phyloP scores from a whole-genome alignment of 768 basidiomycete genomes.

The Trametes punicea region DNA sequence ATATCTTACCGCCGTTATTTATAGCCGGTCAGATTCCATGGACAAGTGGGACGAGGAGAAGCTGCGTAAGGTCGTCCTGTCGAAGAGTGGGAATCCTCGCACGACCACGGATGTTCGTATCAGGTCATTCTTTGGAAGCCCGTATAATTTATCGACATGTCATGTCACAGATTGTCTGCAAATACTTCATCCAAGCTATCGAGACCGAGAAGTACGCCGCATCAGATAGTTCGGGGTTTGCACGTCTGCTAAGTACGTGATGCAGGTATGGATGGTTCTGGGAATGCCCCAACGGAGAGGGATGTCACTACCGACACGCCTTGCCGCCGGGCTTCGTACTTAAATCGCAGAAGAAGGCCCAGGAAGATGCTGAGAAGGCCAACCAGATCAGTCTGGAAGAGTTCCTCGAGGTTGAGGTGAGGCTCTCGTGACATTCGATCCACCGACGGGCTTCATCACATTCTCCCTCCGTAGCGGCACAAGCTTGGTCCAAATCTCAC shows the following conservation, averaged over 20 bases:
- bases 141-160: not conserved
- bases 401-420: constrained; percentile 94
- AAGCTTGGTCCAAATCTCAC: constrained; percentile 89
- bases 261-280: constrained; percentile 90
- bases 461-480: constrained; percentile 65
- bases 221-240: not conserved
- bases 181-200: constrained; percentile 94
- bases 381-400: constrained; percentile 91
- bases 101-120: constrained; percentile 82
- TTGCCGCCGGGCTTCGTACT: constrained; percentile 95
- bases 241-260: not conserved
- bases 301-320: constrained; percentile 92
- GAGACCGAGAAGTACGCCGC: constrained; percentile 71
- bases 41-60: constrained; percentile 97
- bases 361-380: constrained; percentile 87
- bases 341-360: constrained; percentile 89
- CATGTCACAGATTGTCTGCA: constrained; percentile 84
- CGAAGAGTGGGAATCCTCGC: constrained; percentile 85
- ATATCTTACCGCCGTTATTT: not conserved
- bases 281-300: constrained; percentile 87
- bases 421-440: constrained; percentile 17
- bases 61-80: constrained; percentile 79
- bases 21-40: constrained; percentile 75
- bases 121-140: not conserved
- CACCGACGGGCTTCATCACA: not conserved